Evolutionary conservation across 768 basidiomycete genomes (phyloP).

Genomic region (Cubamyces lactineus): DNA sequence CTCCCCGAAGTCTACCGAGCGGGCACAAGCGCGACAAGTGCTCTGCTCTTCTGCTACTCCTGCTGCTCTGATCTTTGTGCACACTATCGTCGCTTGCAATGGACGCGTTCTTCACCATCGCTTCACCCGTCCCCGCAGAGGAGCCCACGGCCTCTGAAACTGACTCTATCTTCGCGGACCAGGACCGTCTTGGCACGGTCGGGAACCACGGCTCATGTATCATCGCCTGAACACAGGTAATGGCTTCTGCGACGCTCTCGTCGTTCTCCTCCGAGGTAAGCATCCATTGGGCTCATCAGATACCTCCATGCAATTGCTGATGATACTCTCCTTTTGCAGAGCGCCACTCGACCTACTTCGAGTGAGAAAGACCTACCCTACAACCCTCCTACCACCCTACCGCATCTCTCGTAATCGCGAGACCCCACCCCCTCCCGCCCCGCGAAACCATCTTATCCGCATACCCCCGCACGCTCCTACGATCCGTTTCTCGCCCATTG

Average conservation of each 20-base stretch:
- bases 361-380: constrained; percentile 20
- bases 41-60: constrained; percentile 1
- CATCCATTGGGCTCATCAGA: too few relatives aligned
- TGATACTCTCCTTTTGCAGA: background rate
- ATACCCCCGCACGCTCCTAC: background rate
- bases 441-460: constrained; percentile 1
- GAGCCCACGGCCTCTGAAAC: constrained; percentile 14
- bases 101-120: constrained; percentile 30
- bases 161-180: constrained; percentile 23
- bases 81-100: constrained; percentile 17
- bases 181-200: constrained; percentile 13
- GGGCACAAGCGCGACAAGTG: background rate
- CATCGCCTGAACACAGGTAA: constrained; percentile 15
- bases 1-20: constrained; percentile 3
- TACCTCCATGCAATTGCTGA: background rate
- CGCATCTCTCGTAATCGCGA: constrained; percentile 17
- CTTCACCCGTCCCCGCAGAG: constrained; percentile 24
- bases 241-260: background rate
- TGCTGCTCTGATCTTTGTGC: background rate
- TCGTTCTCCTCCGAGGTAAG: constrained; percentile 9
- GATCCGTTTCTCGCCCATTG: background rate
- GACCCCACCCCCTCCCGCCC: constrained; percentile 4
- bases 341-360: constrained; percentile 7
- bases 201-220: constrained; percentile 15
- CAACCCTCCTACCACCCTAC: constrained; percentile 16